phyloP scores from a whole-genome alignment of 169 alveolate species.

The Babesia gibsoni region DNA sequence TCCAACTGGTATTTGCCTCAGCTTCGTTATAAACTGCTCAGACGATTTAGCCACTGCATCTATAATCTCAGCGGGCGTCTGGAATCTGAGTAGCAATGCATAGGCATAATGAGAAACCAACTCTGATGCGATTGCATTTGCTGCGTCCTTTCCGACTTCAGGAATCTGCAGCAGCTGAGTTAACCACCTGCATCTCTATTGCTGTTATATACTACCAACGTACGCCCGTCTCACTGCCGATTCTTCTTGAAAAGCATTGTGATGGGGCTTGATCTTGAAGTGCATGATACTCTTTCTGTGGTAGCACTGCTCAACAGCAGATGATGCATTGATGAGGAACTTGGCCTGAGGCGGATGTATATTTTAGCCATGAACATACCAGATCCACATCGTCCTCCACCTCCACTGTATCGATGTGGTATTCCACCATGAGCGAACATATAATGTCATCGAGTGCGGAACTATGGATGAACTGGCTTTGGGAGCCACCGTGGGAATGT shows the following conservation, averaged over 20 bases:
- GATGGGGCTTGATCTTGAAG: conserved; percentile 33
- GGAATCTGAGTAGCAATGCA: conserved; percentile 15
- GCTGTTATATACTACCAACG: background rate
- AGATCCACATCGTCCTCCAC: conserved; percentile 53
- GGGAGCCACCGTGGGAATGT: background rate
- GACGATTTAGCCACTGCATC: conserved; percentile 25
- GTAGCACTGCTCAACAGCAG: conserved; percentile 38
- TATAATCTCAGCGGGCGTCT: conserved; percentile 47
- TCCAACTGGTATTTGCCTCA: conserved; percentile 1
- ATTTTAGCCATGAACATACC: background rate
- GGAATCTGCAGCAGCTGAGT: conserved; percentile 63
- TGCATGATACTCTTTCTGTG: background rate
- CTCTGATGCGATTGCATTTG: conserved; percentile 43
- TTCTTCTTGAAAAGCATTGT: background rate
- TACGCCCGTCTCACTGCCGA: conserved; percentile 22
- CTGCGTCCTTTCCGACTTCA: conserved; percentile 50
- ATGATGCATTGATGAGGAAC: conserved; percentile 4
- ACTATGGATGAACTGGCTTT: background rate
- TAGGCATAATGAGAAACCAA: background rate
- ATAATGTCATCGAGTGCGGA: conserved; percentile 37
- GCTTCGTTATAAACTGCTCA: background rate
- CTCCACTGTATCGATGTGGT: conserved; percentile 56
- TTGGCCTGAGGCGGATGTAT: conserved; percentile 12
- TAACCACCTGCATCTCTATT: conserved; percentile 38
- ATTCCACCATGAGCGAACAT: conserved; percentile 35